Conservation (phyloP, 2,329 filamentous ascomycete species). For the Cadophora luteo-olivacea region DNA sequence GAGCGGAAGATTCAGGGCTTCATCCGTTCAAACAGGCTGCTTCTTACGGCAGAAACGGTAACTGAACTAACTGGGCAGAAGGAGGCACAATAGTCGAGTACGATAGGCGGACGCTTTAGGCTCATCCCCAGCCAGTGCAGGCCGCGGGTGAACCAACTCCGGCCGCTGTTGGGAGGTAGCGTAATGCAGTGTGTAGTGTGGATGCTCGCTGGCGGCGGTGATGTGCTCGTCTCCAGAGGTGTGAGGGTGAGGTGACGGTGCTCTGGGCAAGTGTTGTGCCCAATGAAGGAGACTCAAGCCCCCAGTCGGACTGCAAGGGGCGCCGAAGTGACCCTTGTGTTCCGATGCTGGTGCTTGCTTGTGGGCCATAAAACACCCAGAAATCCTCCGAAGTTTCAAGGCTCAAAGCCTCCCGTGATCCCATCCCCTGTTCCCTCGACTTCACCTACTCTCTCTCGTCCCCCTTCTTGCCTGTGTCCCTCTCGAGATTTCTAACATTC, state of each 20-base stretch:
- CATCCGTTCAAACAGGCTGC: slow-evolving; percentile 35
- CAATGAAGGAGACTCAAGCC: slow-evolving; percentile 21
- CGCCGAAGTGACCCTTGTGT: slow-evolving; percentile 25
- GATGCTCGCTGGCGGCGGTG: slow-evolving; percentile 12
- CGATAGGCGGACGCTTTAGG: slow-evolving; percentile 27
- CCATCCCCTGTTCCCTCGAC: slow-evolving; percentile 9
- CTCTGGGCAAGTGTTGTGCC: slow-evolving; percentile 15
- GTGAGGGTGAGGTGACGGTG: slow-evolving; percentile 2
- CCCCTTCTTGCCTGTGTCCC: background rate
- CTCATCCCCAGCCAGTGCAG: slow-evolving; percentile 21
- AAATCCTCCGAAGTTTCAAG: slow-evolving; percentile 30
- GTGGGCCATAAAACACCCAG: slow-evolving; percentile 19
- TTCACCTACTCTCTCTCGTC: background rate
- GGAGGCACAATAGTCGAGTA: slow-evolving; percentile 9
- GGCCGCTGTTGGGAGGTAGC: slow-evolving; percentile 14
- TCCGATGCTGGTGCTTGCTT: slow-evolving; percentile 4
- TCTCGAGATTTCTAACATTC: background rate
- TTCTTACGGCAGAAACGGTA: slow-evolving; percentile 22
- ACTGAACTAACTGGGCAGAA: slow-evolving; percentile 15
- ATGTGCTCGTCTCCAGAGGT: slow-evolving; percentile 37
- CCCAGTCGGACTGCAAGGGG: slow-evolving; percentile 31
- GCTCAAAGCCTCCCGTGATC: slow-evolving; percentile 22
- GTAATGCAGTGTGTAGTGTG: background rate
- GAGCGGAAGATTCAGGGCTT: slow-evolving; percentile 30
- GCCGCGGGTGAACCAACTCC: slow-evolving; percentile 25